phyloP scores from a whole-genome alignment of 2,329 filamentous ascomycete species.

The Metarhizium sp. region DNA sequence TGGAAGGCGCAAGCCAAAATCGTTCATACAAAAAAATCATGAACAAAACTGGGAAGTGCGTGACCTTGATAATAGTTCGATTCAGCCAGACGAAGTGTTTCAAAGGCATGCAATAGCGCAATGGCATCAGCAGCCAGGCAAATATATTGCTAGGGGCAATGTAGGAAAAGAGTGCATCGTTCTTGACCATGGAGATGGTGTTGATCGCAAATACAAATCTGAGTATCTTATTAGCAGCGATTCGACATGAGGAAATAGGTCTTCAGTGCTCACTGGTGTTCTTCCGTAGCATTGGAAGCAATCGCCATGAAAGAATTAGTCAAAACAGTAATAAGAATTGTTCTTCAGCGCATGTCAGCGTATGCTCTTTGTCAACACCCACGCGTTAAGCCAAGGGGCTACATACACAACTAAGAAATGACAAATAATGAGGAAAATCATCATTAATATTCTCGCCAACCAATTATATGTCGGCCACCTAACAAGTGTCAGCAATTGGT shows the following conservation, averaged over 20 bases:
- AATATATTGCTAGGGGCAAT: slow-evolving; percentile 86
- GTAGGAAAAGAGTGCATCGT: slow-evolving; percentile 92
- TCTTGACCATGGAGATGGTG: slow-evolving; percentile 96
- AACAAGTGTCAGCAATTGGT: background rate
- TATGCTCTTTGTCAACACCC: background rate
- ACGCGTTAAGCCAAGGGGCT: background rate
- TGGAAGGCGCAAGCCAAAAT: slow-evolving; percentile 61
- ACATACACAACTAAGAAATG: slow-evolving; percentile 80
- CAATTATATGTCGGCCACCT: slow-evolving; percentile 66
- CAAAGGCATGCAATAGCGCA: slow-evolving; percentile 73
- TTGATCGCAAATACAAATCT: slow-evolving; percentile 90
- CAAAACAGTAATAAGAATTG: slow-evolving; percentile 89
- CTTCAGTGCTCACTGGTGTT: slow-evolving; percentile 53
- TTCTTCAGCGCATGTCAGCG: slow-evolving; percentile 31
- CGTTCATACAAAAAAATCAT: slow-evolving; percentile 83
- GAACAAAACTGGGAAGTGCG: slow-evolving; percentile 81
- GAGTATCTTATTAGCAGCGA: slow-evolving; percentile 8
- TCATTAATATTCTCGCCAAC: slow-evolving; percentile 66
- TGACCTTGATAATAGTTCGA: slow-evolving; percentile 82
- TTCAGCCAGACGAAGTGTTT: slow-evolving; percentile 77
- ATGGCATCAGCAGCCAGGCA: slow-evolving; percentile 78
- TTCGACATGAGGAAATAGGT: background rate
- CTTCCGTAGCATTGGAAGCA: slow-evolving; percentile 85
- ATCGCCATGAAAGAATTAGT: slow-evolving; percentile 96
- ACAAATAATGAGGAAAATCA: slow-evolving; percentile 83